Evolutionary conservation across 345 rosid species (phyloP).

Genomic region (Salix dunnii): DNA sequence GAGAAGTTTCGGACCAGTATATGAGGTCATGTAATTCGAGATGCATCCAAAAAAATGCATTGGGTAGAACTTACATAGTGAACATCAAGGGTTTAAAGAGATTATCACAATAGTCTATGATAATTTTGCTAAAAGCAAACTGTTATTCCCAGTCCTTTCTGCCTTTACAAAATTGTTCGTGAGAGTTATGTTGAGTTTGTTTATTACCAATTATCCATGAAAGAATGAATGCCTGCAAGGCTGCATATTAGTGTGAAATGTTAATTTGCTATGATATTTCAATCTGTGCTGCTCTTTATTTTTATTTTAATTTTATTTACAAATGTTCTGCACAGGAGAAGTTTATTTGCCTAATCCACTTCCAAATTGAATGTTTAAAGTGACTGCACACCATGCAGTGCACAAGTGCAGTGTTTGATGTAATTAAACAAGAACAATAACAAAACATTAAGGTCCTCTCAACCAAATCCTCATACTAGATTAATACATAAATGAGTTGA

Average conservation of each 20-base stretch:
- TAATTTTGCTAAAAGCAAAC: neutral
- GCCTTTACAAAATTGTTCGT: no score
- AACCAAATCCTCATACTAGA: constrained; percentile 1
- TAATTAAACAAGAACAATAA: neutral
- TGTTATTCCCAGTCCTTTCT: no score
- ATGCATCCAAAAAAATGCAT: neutral
- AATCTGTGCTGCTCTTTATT: no score
- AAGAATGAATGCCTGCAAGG: no score
- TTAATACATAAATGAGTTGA: neutral
- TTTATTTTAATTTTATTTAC: no score
- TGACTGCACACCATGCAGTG: neutral
- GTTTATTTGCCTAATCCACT: neutral
- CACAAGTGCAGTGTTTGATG: neutral
- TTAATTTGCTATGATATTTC: no score
- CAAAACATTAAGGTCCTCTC: neutral
- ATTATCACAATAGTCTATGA: neutral
- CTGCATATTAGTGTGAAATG: no score
- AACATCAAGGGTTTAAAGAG: neutral
- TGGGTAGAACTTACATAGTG: neutral
- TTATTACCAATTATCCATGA: no score
- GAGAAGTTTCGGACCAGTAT: neutral
- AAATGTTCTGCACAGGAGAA: neutral
- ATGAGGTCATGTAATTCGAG: neutral
- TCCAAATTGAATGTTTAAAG: no score
- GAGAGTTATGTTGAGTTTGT: no score